Evolutionary conservation across 139 green algal species (phyloP), one percentile per base, ranked within the genome.

Genomic region (Asterochloris erici): DNA sequence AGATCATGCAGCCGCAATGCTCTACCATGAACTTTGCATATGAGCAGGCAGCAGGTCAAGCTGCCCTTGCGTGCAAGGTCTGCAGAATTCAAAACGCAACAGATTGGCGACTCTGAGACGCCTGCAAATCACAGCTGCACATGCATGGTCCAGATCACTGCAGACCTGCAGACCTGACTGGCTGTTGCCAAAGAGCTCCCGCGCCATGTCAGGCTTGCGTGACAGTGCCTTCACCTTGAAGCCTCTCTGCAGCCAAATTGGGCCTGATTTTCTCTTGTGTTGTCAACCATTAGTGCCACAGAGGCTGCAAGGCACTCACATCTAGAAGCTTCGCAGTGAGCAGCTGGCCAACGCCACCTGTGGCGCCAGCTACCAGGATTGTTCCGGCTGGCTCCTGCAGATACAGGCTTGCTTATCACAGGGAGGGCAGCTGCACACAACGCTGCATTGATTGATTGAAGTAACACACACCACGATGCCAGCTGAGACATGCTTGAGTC

Each of bases 341-440:
- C 0, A 98, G 85, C 86, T 98, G 95, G 15, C 95, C 95, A 10
- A 98, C 94, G 1, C 95, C 95, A 1, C 95, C 95, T 68, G 76
- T 80, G 24, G 76, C 38, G 38, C 38, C 38, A 10, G 38, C 38
- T 54, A 54, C 38, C 38, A 54, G 6, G 38, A 54, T 54, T 2
- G 38, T 54, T 6, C 38, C 38, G 38, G 4, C 38, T 54, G 38
- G 38, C 38, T 54, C 38, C 38, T 54, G 38, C 38, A 54, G 38
- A 54, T 54, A 54, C 38, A 54, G 38, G 38, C 38, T 54, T 54
- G 38, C 38, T 54, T 54, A 6, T 54, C 4, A 54, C 38, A 10
- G 38, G 6, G 38, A 54, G 38, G 38, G 38, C 38, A 54, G 38
- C 38, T 54, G 38, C 38, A 54, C 38, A 54, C 38, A 54, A 2